Evolutionary conservation across 805 yeast genomes (phyloP), one percentile per base, ranked within the genome.

Genomic region (Kockiozyma suomiensis): DNA sequence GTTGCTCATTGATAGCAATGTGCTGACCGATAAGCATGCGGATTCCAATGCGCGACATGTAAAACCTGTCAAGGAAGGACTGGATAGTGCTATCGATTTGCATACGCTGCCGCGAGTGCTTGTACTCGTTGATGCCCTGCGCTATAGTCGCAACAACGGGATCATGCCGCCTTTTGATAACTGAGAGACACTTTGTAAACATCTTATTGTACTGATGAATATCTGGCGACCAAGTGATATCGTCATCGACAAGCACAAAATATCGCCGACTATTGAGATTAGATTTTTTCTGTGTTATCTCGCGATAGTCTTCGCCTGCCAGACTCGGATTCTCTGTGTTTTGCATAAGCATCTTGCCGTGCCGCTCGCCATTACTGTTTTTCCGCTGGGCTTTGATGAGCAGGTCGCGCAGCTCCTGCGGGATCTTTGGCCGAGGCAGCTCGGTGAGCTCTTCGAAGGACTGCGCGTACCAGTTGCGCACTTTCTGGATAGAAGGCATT

Each of bases 11-110:
- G 53, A 90, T 79, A 1, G 97, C 93, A 65, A 90, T 86, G 69
- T 90, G 96, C 75, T 90, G 97, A n/a, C 97, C 97, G 69, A 90
- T 88, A 42, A 90, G 80, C 96, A 91, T 91, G 65, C 97, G 81
- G 62, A 91, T 91, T 1, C 97, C 97, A 63, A 91, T 91, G 59
- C 97, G 80, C 54, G 90, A 85, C 91, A 90, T 85, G 77, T 91
- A 90, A 71, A 90, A 90, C 33, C 94, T 74, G 75, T 91, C 97
- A 64, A 90, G 77, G 70, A 91, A 90, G 15, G 84, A 80, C 74
- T 91, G 96, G 37, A 91, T 84, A 12, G 89, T 83, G 54, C 85
- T 80, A 69, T 88, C 89, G 41, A 88, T 85, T 32, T 81, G 77
- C 40, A 73, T 68, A 71, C 78, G 72, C 42, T 76, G 77, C 25